Evolutionary conservation across 371 early-diverging fungal genomes (phyloP).

Genomic region (Gilbertella persicaria): DNA sequence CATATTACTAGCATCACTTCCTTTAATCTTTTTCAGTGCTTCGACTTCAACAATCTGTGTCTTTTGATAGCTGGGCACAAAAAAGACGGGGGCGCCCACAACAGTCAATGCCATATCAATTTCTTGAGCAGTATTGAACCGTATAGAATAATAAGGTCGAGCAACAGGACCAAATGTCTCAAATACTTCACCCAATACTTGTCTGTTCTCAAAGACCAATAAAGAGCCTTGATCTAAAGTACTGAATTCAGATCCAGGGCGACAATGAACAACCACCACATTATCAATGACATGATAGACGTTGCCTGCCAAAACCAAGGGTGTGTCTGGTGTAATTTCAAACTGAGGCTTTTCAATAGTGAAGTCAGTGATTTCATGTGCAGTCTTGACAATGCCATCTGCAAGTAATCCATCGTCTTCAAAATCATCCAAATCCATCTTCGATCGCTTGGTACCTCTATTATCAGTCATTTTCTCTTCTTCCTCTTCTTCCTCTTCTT

Average conservation of each 20-base stretch:
- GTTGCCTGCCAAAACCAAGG: conserved; percentile 62
- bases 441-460: not conserved
- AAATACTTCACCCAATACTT: conserved; percentile 79
- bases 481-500: conserved; percentile 4
- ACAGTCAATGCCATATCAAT: conserved; percentile 45
- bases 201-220: conserved; percentile 67
- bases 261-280: conserved; percentile 73
- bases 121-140: conserved; percentile 68
- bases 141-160: conserved; percentile 81
- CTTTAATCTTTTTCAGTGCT: conserved; percentile 67
- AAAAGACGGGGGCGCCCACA: conserved; percentile 65
- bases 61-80: conserved; percentile 47
- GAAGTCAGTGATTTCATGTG: conserved; percentile 62
- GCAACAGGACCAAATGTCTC: conserved; percentile 94
- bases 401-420: conserved; percentile 21
- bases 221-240: conserved; percentile 82
- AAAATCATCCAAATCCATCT: conserved; percentile 7
- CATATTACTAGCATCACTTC: conserved; percentile 90
- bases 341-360: conserved; percentile 62
- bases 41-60: conserved; percentile 71
- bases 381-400: conserved; percentile 34
- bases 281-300: conserved; percentile 74
- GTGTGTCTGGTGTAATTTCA: conserved; percentile 56
- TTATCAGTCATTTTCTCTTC: no score
- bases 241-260: conserved; percentile 44